Conservation (phyloP, 257 asterid genomes). For the Ilex aquifolium region DNA sequence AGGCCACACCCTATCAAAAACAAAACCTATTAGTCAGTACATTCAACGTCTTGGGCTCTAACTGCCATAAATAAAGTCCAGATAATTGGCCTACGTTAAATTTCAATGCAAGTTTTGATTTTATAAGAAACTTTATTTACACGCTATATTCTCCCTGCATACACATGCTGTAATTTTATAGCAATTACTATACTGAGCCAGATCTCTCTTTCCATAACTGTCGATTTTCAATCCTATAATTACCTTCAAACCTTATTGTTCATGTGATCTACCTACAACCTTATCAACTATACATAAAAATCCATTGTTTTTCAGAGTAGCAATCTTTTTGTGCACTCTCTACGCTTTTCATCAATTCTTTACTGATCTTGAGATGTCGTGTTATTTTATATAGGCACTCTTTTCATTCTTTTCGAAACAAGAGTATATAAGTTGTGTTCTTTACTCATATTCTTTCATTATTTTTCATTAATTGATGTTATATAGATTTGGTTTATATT, state of each 20-base stretch:
- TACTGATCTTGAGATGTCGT: neutral
- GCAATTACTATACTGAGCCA: no score
- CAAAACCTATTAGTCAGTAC: no score
- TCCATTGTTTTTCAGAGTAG: constrained; percentile 2
- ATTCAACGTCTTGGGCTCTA: no score
- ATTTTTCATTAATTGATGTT: constrained; percentile 8
- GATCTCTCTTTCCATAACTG: no score
- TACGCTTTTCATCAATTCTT: neutral
- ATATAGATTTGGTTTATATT: neutral
- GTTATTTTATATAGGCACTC: constrained; percentile 13
- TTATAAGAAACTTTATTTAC: no score
- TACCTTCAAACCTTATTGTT: constrained; percentile 15
- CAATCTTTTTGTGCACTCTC: constrained; percentile 42
- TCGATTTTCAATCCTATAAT: no score
- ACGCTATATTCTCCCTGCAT: no score
- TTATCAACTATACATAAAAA: constrained; percentile 4
- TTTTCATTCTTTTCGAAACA: constrained; percentile 32
- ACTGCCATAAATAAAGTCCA: no score
- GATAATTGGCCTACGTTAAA: no score
- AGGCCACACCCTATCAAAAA: no score
- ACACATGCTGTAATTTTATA: no score
- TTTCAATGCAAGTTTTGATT: no score
- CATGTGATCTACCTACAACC: constrained; percentile 37
- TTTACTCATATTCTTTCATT: constrained; percentile 1
- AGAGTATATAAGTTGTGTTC: constrained; percentile 12